These are phyloP conservation scores for Kluyveromyces siamensis DNA, from an alignment of 805 yeast species.

Conservation along the genomic window DNA sequence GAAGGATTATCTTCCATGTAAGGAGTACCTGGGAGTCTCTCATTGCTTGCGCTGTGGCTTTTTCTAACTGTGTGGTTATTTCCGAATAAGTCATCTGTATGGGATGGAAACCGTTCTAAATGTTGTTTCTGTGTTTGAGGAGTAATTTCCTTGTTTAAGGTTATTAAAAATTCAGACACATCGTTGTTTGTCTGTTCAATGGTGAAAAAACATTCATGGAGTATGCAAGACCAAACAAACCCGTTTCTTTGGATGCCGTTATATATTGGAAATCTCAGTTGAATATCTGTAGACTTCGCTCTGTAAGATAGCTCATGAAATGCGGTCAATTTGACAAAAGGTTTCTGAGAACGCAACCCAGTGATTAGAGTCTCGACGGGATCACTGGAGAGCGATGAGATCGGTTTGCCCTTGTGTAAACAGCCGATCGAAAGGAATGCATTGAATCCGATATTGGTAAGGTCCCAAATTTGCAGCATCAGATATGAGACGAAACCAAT, in stretches of 20 bases:
- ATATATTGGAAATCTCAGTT: conserved; percentile 46
- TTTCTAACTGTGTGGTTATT: conserved; percentile 20
- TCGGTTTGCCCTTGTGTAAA: conserved; percentile 53
- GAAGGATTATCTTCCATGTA: conserved; percentile 3
- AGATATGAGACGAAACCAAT: conserved; percentile 28
- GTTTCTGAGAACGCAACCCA: conserved; percentile 47
- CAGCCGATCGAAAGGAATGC: conserved; percentile 69
- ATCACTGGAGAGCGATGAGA: conserved; percentile 44
- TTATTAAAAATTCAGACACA: conserved; percentile 18
- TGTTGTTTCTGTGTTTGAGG: conserved; percentile 12
- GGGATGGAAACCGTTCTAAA: neutral
- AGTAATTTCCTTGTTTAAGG: conserved; percentile 4
- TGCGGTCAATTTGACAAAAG: conserved; percentile 51
- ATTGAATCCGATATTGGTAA: conserved; percentile 46
- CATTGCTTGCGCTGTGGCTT: neutral
- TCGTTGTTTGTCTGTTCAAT: conserved; percentile 41
- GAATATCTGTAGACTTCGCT: conserved; percentile 39
- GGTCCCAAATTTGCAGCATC: conserved; percentile 41
- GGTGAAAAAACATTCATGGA: conserved; percentile 50
- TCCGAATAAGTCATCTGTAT: conserved; percentile 25
- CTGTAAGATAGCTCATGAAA: conserved; percentile 68
- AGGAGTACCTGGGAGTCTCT: conserved; percentile 13
- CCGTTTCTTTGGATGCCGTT: conserved; percentile 38
- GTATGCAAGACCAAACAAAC: conserved; percentile 47
- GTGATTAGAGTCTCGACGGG: conserved; percentile 56